Evolutionary conservation across 768 basidiomycete species (phyloP).

Genomic region (Mycena polygramma): DNA sequence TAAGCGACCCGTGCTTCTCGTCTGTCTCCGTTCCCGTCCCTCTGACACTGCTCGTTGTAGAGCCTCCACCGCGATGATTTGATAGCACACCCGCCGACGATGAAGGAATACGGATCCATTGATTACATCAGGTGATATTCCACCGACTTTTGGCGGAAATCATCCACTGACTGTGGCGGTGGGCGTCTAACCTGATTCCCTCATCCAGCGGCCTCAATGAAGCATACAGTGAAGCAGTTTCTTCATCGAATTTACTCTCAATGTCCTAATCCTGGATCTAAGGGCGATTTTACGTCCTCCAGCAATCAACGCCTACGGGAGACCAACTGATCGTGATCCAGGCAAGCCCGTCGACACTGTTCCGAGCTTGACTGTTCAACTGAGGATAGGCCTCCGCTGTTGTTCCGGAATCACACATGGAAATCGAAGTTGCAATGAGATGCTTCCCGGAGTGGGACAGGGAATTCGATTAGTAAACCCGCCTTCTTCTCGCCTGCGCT

Average conservation of each 20-base stretch:
- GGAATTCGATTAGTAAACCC: slow-evolving; percentile 15
- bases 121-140: slow-evolving; percentile 17
- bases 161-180: neutral
- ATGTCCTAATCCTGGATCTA: slow-evolving; percentile 1
- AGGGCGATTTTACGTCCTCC: slow-evolving; percentile 27
- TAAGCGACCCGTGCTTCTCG: slow-evolving; percentile 12
- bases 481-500: too few relatives aligned
- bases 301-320: slow-evolving; percentile 14
- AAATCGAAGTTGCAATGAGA: neutral
- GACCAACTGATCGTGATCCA: slow-evolving; percentile 31
- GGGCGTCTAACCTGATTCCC: slow-evolving; percentile 13
- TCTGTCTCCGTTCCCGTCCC: slow-evolving; percentile 8
- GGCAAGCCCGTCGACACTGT: slow-evolving; percentile 18
- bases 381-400: slow-evolving; percentile 19
- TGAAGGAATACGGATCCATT: slow-evolving; percentile 17
- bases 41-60: slow-evolving; percentile 22
- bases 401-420: slow-evolving; percentile 16
- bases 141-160: neutral
- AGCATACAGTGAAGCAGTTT: neutral
- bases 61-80: slow-evolving; percentile 21
- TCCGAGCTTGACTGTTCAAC: slow-evolving; percentile 1
- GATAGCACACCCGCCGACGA: slow-evolving; percentile 12
- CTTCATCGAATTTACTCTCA: neutral
- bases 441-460: slow-evolving; percentile 10
- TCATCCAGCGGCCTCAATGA: slow-evolving; percentile 29